phyloP scores from a whole-genome alignment of 352 stramenopile species.

The Elongisporangium anandrum region DNA sequence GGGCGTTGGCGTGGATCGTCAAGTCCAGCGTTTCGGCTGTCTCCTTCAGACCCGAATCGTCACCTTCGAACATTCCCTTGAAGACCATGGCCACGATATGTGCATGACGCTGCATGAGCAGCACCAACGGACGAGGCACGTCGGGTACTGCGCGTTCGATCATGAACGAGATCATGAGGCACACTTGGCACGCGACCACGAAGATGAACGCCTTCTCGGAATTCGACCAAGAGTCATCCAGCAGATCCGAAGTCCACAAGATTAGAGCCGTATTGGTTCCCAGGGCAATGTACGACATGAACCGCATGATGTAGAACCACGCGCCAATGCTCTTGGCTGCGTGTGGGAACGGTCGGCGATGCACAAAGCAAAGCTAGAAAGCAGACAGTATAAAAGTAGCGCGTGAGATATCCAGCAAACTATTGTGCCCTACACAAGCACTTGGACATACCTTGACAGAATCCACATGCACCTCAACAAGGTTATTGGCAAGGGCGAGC shows the following conservation, averaged over 20 bases:
- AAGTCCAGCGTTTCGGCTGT: slow-evolving; percentile 69
- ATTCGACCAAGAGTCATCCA: slow-evolving; percentile 28
- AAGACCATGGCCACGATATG: slow-evolving; percentile 78
- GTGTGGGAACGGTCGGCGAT: slow-evolving; percentile 74
- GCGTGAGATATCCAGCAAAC: not conserved
- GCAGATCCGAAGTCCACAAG: slow-evolving; percentile 78
- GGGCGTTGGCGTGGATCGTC: slow-evolving; percentile 65
- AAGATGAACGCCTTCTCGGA: slow-evolving; percentile 61
- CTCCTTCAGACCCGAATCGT: slow-evolving; percentile 67
- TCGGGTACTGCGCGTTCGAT: slow-evolving; percentile 62
- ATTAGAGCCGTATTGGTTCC: slow-evolving; percentile 79
- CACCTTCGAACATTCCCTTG: slow-evolving; percentile 58
- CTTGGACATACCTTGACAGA: slow-evolving; percentile 49
- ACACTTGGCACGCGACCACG: slow-evolving; percentile 68
- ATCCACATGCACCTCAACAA: slow-evolving; percentile 89
- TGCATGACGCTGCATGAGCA: slow-evolving; percentile 59
- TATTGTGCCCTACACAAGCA: not conserved
- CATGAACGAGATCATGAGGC: slow-evolving; percentile 51
- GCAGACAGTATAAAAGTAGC: not conserved
- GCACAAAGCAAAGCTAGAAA: slow-evolving; percentile 56
- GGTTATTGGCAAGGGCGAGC: slow-evolving; percentile 88
- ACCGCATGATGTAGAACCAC: slow-evolving; percentile 86
- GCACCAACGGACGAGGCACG: slow-evolving; percentile 45
- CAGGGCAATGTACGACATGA: slow-evolving; percentile 78
- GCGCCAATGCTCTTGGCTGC: slow-evolving; percentile 88